phyloP scores from a whole-genome alignment of 1,284 basidiomycete species.

The Ustilago hordei region DNA sequence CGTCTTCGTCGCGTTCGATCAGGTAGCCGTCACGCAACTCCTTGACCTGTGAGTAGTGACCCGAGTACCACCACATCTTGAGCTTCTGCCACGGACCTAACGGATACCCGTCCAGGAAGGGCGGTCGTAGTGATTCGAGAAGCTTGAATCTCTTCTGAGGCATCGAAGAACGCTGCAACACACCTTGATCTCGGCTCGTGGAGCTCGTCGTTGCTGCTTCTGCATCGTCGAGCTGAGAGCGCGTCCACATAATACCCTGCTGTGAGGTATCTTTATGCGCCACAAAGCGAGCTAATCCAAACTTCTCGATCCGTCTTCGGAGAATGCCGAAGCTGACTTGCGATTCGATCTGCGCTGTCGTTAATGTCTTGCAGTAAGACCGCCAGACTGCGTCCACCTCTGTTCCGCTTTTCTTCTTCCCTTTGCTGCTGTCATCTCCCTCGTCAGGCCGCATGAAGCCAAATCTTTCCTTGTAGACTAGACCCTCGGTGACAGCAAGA shows the following conservation, averaged over 20 bases:
- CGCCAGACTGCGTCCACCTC: conserved; percentile 19
- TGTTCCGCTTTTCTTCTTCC: not conserved
- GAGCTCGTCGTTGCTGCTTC: not conserved
- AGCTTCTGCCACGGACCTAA: conserved; percentile 59
- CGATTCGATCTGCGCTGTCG: conserved; percentile 61
- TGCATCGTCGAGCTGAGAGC: conserved; percentile 21
- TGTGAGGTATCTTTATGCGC: conserved; percentile 66
- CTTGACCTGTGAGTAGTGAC: conserved; percentile 51
- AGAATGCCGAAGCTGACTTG: conserved; percentile 59
- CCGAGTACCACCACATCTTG: conserved; percentile 56
- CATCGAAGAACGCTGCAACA: conserved; percentile 35
- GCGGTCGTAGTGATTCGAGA: conserved; percentile 64
- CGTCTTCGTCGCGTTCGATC: conserved; percentile 47
- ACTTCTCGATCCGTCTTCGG: conserved; percentile 65
- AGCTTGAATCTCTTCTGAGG: conserved; percentile 50
- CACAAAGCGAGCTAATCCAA: conserved; percentile 65
- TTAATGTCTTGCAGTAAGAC: conserved; percentile 51
- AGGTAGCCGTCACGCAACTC: conserved; percentile 46
- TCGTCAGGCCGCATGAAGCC: conserved; percentile 34
- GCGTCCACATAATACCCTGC: conserved; percentile 58
- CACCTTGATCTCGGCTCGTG: conserved; percentile 14
- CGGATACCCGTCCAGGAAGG: conserved; percentile 67
- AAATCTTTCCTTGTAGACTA: conserved; percentile 55
- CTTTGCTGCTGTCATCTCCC: not conserved
- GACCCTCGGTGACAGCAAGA: conserved; percentile 64